phyloP scores from a whole-genome alignment of 1,284 basidiomycete genomes.

The Leccinum subspadiceum region DNA sequence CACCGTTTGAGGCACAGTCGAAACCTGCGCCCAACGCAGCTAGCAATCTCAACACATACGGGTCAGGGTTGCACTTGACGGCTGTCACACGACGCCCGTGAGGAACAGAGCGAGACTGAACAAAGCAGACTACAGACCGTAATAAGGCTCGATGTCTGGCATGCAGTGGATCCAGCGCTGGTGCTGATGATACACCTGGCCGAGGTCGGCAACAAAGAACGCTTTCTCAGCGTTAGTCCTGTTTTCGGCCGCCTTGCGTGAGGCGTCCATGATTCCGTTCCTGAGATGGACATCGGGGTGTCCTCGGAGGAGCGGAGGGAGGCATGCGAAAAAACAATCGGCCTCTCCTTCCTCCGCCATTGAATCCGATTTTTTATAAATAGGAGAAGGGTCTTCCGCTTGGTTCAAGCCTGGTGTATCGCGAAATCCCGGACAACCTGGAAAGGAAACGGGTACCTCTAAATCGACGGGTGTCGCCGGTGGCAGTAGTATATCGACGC shows the following conservation, averaged over 20 bases:
- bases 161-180: slow-evolving; percentile 81
- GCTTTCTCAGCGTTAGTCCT: slow-evolving; percentile 84
- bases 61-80: slow-evolving; percentile 87
- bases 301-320: slow-evolving; percentile 66
- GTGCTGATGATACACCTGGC: slow-evolving; percentile 85
- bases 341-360: slow-evolving; percentile 29
- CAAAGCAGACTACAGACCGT: slow-evolving; percentile 39
- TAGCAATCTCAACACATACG: slow-evolving; percentile 87
- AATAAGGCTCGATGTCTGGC: slow-evolving; percentile 90
- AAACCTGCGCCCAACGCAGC: slow-evolving; percentile 90
- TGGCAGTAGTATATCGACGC: slow-evolving; percentile 51
- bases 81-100: slow-evolving; percentile 22
- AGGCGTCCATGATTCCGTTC: slow-evolving; percentile 67
- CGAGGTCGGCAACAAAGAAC: slow-evolving; percentile 95
- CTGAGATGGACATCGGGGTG: slow-evolving; percentile 72
- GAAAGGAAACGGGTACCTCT: slow-evolving; percentile 26
- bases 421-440: slow-evolving; percentile 33
- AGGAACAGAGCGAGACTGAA: slow-evolving; percentile 20
- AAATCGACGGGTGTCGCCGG: slow-evolving; percentile 45
- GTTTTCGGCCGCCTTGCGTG: slow-evolving; percentile 47
- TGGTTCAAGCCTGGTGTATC: slow-evolving; percentile 32
- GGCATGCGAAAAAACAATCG: slow-evolving; percentile 50
- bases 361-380: slow-evolving; percentile 31
- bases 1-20: slow-evolving; percentile 97
- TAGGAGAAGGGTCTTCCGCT: slow-evolving; percentile 24